Base-by-base conservation (phyloP, 371 early-diverging fungal genomes). In the Lichtheimia ramosa region DNA sequence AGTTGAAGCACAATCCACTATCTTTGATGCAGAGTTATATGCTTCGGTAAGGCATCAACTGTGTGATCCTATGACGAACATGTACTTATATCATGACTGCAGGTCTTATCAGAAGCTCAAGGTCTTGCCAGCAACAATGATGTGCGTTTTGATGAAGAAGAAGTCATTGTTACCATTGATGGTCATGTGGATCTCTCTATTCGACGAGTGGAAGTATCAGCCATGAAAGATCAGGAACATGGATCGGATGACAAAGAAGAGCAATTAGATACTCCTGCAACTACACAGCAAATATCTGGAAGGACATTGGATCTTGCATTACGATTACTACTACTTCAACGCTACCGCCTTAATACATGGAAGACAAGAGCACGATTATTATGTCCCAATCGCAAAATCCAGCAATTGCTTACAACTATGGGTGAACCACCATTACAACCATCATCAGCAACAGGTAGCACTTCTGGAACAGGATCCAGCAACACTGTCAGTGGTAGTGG, bases 1-100 rank as follows among this genome's bases (percentile, higher is more conserved):
- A 10, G 65, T 70, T 51, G 70, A 77, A 14, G 84, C 81, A 1
- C 79, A 81, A 58, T 61, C 73, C 3, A 77, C 83, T 13, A 74
- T 86, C 15, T 83, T 84, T 71, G 86, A 86, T 58, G 71, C 78
- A 4, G 86, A 86, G 48, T 43, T 86, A 3, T 86, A 79, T 66
- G 72, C 82, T 16, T 68, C 75, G 63, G 83, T 82, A 76, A 42
- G 54, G 2, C 13, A 52, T 10, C n/a, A n/a, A n/a, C n/a, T 12
- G 16, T 15, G 5, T 41, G 40, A 28, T 0, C 13, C 2, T 7
- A 25, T 46, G 43, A 39, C 15, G 18, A 43, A 3, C 41, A 14
- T 20, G n/a, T 34, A 34, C 10, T 5, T 25, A 15, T 34, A 12
- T 34, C 6, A 15, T 1, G 16, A 46, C 21, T 21, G 48, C 66